phyloP scores from a whole-genome alignment of 2,329 filamentous ascomycete species.

The Hypoxylon sp. region DNA sequence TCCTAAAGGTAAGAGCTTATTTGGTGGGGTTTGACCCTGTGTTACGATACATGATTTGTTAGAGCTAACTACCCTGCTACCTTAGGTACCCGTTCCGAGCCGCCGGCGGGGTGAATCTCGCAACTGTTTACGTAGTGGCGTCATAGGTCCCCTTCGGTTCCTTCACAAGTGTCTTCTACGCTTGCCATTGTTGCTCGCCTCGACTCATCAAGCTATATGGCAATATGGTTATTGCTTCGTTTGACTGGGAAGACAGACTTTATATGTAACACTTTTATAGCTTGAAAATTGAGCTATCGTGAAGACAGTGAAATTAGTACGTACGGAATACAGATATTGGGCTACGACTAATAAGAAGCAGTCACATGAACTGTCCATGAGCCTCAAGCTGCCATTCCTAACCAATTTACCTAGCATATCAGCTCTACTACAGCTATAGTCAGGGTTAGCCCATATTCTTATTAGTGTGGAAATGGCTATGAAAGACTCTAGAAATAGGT shows the following conservation, averaged over 20 bases:
- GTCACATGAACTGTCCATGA: background rate
- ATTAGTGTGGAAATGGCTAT: background rate
- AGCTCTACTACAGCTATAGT: background rate
- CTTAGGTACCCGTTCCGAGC: no score
- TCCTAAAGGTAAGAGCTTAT: slow-evolving; percentile 13
- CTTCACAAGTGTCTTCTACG: background rate
- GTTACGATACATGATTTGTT: slow-evolving; percentile 15
- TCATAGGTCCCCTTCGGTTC: slow-evolving; percentile 10
- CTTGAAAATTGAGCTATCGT: background rate
- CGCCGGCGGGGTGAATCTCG: no score
- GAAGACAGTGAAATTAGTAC: background rate
- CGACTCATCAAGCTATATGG: background rate
- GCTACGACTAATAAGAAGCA: background rate
- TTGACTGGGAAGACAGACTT: background rate
- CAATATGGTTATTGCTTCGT: background rate
- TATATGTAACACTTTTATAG: background rate
- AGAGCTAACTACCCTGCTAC: background rate
- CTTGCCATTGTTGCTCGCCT: background rate
- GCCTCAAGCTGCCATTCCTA: background rate
- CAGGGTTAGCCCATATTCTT: background rate
- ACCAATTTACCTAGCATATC: background rate
- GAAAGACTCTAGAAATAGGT: background rate
- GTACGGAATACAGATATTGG: background rate
- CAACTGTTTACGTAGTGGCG: slow-evolving; percentile 13
- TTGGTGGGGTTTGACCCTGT: slow-evolving; percentile 25